These are phyloP conservation scores for Apiotrichum sp. DNA, from an alignment of 1,284 basidiomycete genomes.

Conservation along the genomic window DNA sequence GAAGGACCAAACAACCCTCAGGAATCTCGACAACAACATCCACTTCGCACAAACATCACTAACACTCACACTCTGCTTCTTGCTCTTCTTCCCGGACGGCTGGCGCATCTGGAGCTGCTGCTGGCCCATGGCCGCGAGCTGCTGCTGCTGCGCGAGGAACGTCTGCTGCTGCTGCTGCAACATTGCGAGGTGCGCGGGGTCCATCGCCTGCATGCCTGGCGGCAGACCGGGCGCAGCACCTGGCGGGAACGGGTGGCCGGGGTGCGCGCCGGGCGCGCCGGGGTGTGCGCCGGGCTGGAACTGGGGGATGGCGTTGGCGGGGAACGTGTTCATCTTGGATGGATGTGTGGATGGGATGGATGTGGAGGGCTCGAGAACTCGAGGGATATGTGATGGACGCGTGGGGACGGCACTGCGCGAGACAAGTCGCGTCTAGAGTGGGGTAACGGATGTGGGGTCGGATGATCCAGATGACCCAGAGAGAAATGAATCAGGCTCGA, in stretches of 20 bases:
- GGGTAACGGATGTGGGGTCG: neutral
- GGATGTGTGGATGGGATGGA: neutral
- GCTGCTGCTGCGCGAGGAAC: conserved; percentile 16
- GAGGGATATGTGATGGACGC: neutral
- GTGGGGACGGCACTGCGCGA: neutral
- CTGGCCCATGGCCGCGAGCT: conserved; percentile 8
- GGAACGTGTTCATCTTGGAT: conserved; percentile 11
- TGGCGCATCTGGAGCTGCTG: conserved; percentile 5
- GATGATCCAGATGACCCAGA: neutral
- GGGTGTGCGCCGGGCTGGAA: conserved; percentile 2
- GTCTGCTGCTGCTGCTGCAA: conserved; percentile 18
- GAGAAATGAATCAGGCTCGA: too few species aligned
- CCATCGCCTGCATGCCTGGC: conserved; percentile 3
- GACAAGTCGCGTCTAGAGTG: neutral
- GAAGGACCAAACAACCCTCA: neutral
- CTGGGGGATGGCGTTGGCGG: conserved; percentile 16
- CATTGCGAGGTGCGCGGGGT: conserved; percentile 12
- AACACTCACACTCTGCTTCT: conserved; percentile 5
- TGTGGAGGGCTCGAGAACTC: neutral
- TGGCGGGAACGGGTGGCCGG: conserved; percentile 1
- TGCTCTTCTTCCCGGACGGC: neutral
- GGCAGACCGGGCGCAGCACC: neutral
- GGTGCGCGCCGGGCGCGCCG: neutral
- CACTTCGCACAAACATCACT: neutral
- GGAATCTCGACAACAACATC: neutral